These are phyloP conservation scores for Fusarium sp. DNA, from an alignment of 2,329 filamentous ascomycete species.

Conservation along the genomic window DNA sequence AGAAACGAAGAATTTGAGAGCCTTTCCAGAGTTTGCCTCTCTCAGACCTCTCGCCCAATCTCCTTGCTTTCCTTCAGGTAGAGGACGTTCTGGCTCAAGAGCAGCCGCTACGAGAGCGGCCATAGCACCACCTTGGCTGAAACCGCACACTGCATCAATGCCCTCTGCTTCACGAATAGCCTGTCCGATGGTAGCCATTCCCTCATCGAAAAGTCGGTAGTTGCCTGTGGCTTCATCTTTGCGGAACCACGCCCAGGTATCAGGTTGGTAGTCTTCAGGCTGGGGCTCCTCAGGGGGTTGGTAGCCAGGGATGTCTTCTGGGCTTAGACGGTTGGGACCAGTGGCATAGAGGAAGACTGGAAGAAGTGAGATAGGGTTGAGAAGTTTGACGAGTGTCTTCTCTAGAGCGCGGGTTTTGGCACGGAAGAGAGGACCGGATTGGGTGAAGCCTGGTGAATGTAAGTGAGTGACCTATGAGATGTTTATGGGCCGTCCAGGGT, in stretches of 20 bases:
- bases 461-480: constrained; percentile 19
- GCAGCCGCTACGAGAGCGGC: constrained; percentile 79
- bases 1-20: constrained; percentile 77
- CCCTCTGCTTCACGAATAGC: constrained; percentile 73
- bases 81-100: constrained; percentile 65
- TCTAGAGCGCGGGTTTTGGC: constrained; percentile 89
- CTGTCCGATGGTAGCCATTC: constrained; percentile 72
- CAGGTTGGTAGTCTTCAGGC: constrained; percentile 65
- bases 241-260: constrained; percentile 87
- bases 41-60: constrained; percentile 61
- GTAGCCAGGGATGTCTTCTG: constrained; percentile 78
- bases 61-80: constrained; percentile 47
- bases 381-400: constrained; percentile 81
- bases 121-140: constrained; percentile 82
- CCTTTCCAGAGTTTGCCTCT: constrained; percentile 60
- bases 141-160: constrained; percentile 84
- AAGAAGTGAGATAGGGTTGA: constrained; percentile 68
- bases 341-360: constrained; percentile 76
- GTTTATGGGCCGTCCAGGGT: constrained; percentile 2
- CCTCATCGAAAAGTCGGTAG: constrained; percentile 78
- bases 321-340: constrained; percentile 71
- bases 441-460: constrained; percentile 77
- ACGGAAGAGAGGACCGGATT: constrained; percentile 87
- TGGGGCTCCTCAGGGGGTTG: constrained; percentile 57
- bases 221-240: constrained; percentile 71